Percentiles rank a stretch among this genome's conserved stretches.
Evolutionary conservation across 805 yeast species (phyloP).

Genomic region (Starmera caribaea): DNA sequence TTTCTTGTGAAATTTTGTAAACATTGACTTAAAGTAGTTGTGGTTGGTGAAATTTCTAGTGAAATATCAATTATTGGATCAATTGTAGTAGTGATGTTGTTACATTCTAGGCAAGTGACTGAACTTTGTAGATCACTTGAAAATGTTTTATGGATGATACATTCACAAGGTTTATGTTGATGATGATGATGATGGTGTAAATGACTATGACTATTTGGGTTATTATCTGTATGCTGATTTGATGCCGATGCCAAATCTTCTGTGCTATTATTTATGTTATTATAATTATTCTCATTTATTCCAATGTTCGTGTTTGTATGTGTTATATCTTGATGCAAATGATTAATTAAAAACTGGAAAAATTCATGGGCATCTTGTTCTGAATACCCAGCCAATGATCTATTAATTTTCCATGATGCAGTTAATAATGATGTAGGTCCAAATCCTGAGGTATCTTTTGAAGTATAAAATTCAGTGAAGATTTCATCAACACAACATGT

Average conservation of each 20-base stretch:
- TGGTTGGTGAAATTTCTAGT: conserved; percentile 50
- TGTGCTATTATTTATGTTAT: conserved; percentile 4
- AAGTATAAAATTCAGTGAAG: conserved; percentile 64
- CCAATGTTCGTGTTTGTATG: conserved; percentile 1
- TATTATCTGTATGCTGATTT: background rate
- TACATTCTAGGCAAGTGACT: conserved; percentile 65
- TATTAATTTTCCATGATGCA: conserved; percentile 84
- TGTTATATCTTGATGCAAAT: conserved; percentile 46
- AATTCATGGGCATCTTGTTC: conserved; percentile 99
- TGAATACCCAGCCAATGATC: conserved; percentile 85
- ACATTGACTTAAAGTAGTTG: conserved; percentile 46
- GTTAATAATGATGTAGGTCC: conserved; percentile 74
- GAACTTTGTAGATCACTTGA: conserved; percentile 77
- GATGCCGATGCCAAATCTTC: too few species aligned
- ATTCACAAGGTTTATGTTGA: conserved; percentile 38
- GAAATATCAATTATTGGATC: conserved; percentile 92
- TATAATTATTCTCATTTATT: conserved; percentile 7
- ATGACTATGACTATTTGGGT: conserved; percentile 4
- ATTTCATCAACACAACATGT: conserved; percentile 81
- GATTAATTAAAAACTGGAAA: conserved; percentile 85
- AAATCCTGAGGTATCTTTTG: conserved; percentile 50
- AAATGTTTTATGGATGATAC: conserved; percentile 77
- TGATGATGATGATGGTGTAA: conserved; percentile 3
- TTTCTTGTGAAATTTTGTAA: conserved; percentile 65
- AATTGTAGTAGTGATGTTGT: conserved; percentile 43